phyloP scores from a whole-genome alignment of 176 grass and related monocot genomes.

The Lolium rigidum region DNA sequence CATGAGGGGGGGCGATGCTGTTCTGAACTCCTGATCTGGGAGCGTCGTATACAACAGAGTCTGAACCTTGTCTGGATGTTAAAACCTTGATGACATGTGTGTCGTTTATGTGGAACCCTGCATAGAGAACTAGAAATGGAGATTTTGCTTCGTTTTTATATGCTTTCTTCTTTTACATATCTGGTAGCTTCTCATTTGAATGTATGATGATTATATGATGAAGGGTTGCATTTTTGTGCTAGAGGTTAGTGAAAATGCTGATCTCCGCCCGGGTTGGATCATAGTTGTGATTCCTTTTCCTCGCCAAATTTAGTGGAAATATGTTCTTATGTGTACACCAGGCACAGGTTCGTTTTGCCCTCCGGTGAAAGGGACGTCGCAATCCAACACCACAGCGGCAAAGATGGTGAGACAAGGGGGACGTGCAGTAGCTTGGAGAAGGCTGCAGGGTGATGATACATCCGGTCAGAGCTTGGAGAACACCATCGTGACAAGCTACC shows the following conservation, averaged over 20 bases:
- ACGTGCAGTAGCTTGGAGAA: background rate
- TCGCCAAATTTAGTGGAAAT: too few species aligned
- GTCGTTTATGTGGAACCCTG: slow-evolving; percentile 35
- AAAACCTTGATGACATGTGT: slow-evolving; percentile 38
- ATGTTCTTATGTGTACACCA: too few species aligned
- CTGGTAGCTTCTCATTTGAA: background rate
- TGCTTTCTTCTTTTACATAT: background rate
- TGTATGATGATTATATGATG: background rate
- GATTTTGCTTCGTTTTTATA: slow-evolving; percentile 18
- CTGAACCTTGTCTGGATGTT: slow-evolving; percentile 37
- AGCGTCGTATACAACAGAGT: slow-evolving; percentile 44
- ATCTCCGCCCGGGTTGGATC: background rate
- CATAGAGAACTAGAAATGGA: slow-evolving; percentile 48
- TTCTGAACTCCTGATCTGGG: slow-evolving; percentile 26
- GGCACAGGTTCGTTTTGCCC: background rate
- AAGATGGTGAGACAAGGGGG: slow-evolving; percentile 14
- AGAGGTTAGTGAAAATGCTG: background rate
- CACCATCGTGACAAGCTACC: too few species aligned
- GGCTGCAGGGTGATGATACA: too few species aligned
- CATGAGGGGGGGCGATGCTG: background rate
- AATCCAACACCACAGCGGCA: background rate
- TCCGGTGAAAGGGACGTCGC: background rate
- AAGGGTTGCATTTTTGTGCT: background rate
- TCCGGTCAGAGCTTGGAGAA: too few species aligned
- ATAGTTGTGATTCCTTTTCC: background rate